Evolutionary conservation across 495 filamentous ascomycete genomes (phyloP), one percentile per base, ranked within the genome.

Genomic region (Bacidia rubella): DNA sequence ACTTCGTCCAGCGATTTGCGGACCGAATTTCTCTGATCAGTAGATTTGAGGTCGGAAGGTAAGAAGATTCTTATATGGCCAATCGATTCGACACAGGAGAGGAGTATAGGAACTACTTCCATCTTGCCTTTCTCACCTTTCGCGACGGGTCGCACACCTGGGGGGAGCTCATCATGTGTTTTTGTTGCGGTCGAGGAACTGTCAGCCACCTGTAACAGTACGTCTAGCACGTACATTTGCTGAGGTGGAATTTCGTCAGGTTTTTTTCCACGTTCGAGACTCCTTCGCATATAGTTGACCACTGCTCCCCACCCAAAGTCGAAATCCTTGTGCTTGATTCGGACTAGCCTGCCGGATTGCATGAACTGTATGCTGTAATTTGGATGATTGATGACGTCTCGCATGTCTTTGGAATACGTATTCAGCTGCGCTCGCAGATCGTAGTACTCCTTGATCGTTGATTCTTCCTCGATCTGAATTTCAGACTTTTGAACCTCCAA

Each of bases 241-340:
- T 94, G 86, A 0, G 81, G 76, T 11, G 71, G 69, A 26, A 81
- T 75, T 23, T 85, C 76, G 39, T 86, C 78, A 44, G 74, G 68
- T 15, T 70, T 77, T n/a, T 76, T 66, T 12, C 72, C 70, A 61
- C 79, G 86, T 11, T 71, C 68, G 11, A 71, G 65, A 60, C 73
- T 75, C 29, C 88, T 80, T 49, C 71, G 68, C 1, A 73, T 77
- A 56, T 76, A 81, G 52, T 86, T 82, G 11, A 94, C 76, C 19
- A 95, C 76, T 0, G 84, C 81, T 49, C 90, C 92, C 93, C 92
- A 98, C 38, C 89, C 92, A 63, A 88, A 98, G 61, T 96, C 87
- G 54, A 77, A 66, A 47, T 83, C 80, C 45, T 80, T 77, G 60
- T 85, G 77, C 60, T 84, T 86, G 54, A 97, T 81, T 43, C 80